Conservation (phyloP, 345 rosid species). For the Nasturtium officinale region DNA sequence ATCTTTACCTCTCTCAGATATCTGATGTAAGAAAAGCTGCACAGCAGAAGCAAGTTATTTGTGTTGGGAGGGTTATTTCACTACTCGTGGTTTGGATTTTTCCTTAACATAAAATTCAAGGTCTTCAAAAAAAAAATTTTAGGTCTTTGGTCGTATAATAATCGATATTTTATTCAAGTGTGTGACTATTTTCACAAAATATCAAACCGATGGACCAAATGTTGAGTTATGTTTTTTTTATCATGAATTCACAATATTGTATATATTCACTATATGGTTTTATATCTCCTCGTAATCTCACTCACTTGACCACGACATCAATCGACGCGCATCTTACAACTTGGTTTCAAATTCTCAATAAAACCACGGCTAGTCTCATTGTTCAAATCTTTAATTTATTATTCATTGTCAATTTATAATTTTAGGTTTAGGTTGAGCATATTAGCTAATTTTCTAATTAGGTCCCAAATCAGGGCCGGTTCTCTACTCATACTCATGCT, state of each 20-base stretch:
- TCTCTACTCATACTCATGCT: too few species aligned
- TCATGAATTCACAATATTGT: not conserved
- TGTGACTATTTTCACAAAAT: not conserved
- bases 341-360: too few species aligned
- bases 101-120: conserved; percentile 9
- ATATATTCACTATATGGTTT: too few species aligned
- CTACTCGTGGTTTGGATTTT: conserved; percentile 24
- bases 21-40: conserved; percentile 18
- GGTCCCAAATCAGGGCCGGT: too few species aligned
- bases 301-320: too few species aligned
- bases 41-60: conserved; percentile 7
- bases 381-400: too few species aligned
- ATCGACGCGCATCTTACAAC: too few species aligned
- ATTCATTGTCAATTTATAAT: too few species aligned
- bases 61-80: conserved; percentile 24
- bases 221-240: not conserved
- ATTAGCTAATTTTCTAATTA: too few species aligned
- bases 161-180: not conserved
- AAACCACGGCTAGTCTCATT: too few species aligned
- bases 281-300: too few species aligned
- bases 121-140: not conserved
- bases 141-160: not conserved
- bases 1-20: conserved; percentile 8
- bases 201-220: not conserved
- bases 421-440: too few species aligned